Evolutionary conservation across 805 yeast species (phyloP), one percentile per base, ranked within the genome.

Genomic region (Myxozyma mucilagina): DNA sequence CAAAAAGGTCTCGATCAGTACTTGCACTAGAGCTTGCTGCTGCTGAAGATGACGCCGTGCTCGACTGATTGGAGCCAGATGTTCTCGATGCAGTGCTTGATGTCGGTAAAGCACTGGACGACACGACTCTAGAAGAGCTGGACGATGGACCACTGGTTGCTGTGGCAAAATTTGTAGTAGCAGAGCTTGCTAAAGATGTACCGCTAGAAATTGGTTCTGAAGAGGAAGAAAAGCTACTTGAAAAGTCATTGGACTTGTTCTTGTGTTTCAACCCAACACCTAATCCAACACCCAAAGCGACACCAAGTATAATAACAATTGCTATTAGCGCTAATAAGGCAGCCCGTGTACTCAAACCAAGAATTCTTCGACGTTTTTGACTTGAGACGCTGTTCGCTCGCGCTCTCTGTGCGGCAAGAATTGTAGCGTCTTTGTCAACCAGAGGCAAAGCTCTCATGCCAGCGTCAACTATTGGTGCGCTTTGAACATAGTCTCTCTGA

Each of bases 1-100:
- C 54, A 24, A 50, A 50, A 20, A 38, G 29, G 18, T 14, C n/a
- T 39, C 2, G 13, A 3, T 20, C 16, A 14, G 31, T 3, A 1
- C 34, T 39, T 10, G 41, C 13, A 10, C 44, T 11, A 4, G 56
- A 24, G 48, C 56, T 42, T 2, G 48, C 39, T 3, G 48, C 45
- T 8, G 54, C 54, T 9, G 54, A 51, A 6, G 54, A 32, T 4
- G 56, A 52, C 6, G 56, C 41, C 2, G 53, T 18, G 53, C 45
- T 50, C 24, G 52, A 48, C 5, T 31, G 43, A 29, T 34, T 16
- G 14, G 42, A 8, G 31, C 43, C 34, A 3, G 52, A 48, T 14
- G 38, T 31, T 47, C 24, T 13, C 36, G 39, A 31, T 39, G 39
- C 16, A 24, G 47, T n/a, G 39, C 51, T 47, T 2, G 51, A 47